Percentiles rank a stretch among this genome's conserved stretches.
Evolutionary conservation across 805 yeast species (phyloP).

Genomic region (Suhomyces vadensis): DNA sequence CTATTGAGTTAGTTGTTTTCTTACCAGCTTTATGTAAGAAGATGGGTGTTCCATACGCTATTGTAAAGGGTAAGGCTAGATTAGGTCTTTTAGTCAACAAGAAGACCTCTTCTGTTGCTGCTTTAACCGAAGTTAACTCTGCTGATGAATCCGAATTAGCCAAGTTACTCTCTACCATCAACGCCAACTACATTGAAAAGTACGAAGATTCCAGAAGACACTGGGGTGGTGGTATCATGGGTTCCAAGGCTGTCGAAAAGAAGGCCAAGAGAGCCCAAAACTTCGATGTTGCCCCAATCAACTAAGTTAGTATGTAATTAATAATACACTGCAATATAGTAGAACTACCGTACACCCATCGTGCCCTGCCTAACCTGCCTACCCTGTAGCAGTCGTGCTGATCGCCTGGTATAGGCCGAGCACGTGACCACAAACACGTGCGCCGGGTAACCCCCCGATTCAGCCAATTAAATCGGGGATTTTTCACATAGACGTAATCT

Average conservation of each 20-base stretch:
- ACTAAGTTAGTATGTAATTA: conserved; percentile 9
- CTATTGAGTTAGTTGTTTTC: conserved; percentile 95
- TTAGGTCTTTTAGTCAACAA: conserved; percentile 96
- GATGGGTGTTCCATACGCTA: conserved; percentile 99
- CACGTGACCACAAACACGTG: background rate
- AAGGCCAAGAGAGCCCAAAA: conserved; percentile 72
- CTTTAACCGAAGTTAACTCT: conserved; percentile 90
- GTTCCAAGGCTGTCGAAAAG: conserved; percentile 89
- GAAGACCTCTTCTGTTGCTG: conserved; percentile 97
- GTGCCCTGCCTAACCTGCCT: too few species aligned
- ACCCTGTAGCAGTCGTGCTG: too few species aligned
- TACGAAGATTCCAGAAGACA: conserved; percentile 96
- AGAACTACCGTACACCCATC: background rate
- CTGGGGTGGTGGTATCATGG: conserved; percentile 99
- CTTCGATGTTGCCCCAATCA: conserved; percentile 34
- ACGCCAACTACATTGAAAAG: conserved; percentile 90
- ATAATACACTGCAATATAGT: conserved; percentile 3
- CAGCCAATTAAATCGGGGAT: conserved; percentile 29
- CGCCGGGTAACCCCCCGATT: conserved; percentile 8
- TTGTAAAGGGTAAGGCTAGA: conserved; percentile 98
- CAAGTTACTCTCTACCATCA: conserved; percentile 86
- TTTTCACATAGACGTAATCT: conserved; percentile 23
- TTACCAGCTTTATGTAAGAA: conserved; percentile 98
- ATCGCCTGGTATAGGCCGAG: background rate
- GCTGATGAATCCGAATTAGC: conserved; percentile 96